Percentiles rank a stretch among this genome's conserved stretches.
phyloP scores from a whole-genome alignment of 805 yeast genomes.

The Tetrapisispora namnaoensis region DNA sequence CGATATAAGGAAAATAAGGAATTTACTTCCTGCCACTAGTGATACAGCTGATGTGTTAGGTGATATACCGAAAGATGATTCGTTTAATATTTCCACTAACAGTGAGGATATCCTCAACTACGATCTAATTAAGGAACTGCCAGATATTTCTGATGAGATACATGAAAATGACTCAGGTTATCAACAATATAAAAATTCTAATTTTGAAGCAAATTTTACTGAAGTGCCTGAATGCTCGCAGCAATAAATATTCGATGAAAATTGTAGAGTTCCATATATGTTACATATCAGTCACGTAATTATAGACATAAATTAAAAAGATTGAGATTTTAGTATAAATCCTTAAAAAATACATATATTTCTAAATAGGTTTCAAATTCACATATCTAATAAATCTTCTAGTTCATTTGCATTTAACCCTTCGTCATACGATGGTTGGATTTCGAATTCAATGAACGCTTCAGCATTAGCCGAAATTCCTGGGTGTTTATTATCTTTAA shows the following conservation, averaged over 20 bases:
- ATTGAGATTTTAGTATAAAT: too few relatives aligned
- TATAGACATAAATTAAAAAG: neutral
- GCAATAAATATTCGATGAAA: conserved; percentile 21
- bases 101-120: conserved; percentile 24
- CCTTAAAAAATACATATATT: neutral
- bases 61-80: conserved; percentile 9
- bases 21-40: conserved; percentile 40
- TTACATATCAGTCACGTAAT: neutral
- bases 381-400: conserved; percentile 12
- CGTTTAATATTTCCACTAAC: conserved; percentile 10
- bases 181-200: neutral
- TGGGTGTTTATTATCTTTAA: neutral
- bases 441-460: conserved; percentile 3
- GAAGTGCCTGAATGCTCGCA: conserved; percentile 34
- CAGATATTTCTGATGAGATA: conserved; percentile 3
- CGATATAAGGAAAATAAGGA: conserved; percentile 46
- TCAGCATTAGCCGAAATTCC: neutral
- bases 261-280: neutral
- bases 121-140: conserved; percentile 14
- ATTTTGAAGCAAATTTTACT: conserved; percentile 2
- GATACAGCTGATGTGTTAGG: neutral
- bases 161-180: conserved; percentile 1
- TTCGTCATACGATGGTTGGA: conserved; percentile 14
- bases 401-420: conserved; percentile 21
- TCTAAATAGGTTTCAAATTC: neutral